Evolutionary conservation across 768 basidiomycete genomes (phyloP), one percentile per base, ranked within the genome.

Genomic region (Phylloporus arenicola): DNA sequence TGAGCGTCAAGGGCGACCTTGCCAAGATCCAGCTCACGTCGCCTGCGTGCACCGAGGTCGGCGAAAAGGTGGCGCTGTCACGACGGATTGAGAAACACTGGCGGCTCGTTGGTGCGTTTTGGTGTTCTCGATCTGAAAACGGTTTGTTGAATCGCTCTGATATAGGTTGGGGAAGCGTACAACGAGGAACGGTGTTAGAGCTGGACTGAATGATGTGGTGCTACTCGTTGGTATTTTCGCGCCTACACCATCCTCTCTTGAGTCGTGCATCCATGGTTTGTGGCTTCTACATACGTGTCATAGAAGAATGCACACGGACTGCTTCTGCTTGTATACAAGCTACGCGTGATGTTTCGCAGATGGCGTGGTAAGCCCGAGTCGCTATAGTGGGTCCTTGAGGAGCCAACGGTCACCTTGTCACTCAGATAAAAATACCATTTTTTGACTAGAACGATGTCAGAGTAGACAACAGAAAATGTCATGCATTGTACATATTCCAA

Each of bases 21-120:
- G 93, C 93, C 14, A 92, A 92, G 74, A 94, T 95, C 52, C 86
- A 92, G 60, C 72, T 98, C 48, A 97, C 93, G 27, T 86, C 86
- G 2, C 96, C 96, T 0, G 92, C 92, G 9, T 97, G 96, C 68
- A 95, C 93, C 25, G 93, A 97, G 68, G 80, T 96, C 31, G 92
- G 92, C 12, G 96, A 99, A 73, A 98, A 98, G 78, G 95, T 99
- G 31, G 96, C 95, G 3, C 70, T 98, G 38, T 92, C 88, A 27
- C 77, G 95, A 52, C 79, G 95, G 57, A 96, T 98, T 57, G 95
- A 97, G 72, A 96, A 96, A 74, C 94, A 95, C 73, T 96, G 93
- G 93, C 87, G 93, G 50, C 80, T 96, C 60, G 93, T 97, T 48
- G 93, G 91, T 85, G 62, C 73, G 41, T 49, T 12, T 16, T 22